A percentile compares a stretch with the other conserved stretches of the same genome.
Evolutionary conservation across 129 eudicot species (phyloP).

Genomic region (Silybum marianum): DNA sequence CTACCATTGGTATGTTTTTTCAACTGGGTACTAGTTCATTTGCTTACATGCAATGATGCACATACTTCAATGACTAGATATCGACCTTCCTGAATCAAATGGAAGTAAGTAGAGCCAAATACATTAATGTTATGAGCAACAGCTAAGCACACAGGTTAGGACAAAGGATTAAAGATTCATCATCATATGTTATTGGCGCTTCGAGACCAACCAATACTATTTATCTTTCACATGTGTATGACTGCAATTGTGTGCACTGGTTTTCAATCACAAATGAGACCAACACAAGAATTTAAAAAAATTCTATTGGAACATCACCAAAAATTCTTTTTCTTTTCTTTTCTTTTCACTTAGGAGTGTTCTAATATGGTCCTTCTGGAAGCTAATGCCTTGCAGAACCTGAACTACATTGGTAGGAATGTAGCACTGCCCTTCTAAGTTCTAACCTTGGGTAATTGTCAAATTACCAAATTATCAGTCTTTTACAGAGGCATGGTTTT

Average conservation of each 20-base stretch:
- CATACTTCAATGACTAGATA: too few relatives aligned
- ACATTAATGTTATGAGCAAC: neutral
- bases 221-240: neutral
- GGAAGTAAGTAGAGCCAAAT: too few relatives aligned
- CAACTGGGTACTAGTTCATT: neutral
- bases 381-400: neutral
- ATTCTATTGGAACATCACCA: neutral
- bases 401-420: neutral
- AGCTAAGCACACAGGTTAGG: neutral
- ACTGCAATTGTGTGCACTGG: neutral
- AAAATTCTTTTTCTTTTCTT: too few relatives aligned
- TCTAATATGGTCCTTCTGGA: neutral
- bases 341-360: neutral
- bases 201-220: neutral
- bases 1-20: constrained; percentile 36
- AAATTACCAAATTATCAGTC: neutral
- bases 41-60: neutral
- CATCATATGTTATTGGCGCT: neutral
- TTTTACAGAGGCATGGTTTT: neutral
- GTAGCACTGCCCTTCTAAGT: neutral
- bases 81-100: neutral
- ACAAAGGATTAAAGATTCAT: neutral
- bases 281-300: neutral
- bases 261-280: neutral
- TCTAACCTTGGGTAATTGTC: neutral